These are phyloP conservation scores for Cercospora berteroae DNA, from an alignment of 2,329 filamentous ascomycete species.

Conservation along the genomic window DNA sequence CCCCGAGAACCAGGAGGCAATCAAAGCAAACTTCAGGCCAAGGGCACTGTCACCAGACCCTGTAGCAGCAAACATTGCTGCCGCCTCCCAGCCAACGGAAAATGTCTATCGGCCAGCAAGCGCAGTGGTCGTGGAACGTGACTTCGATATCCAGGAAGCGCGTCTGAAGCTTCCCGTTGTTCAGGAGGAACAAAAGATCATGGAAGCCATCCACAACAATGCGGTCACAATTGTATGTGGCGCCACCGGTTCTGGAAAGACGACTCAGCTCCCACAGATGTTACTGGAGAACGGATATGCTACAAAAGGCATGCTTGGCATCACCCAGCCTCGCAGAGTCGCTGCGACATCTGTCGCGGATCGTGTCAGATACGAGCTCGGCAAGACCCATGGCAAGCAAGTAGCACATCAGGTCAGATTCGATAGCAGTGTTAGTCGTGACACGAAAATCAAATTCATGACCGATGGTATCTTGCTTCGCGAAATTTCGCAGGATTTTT, in stretches of 20 bases:
- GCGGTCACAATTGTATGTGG: constrained; percentile 88
- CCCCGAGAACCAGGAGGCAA: constrained; percentile 32
- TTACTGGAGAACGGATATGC: constrained; percentile 93
- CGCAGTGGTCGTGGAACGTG: constrained; percentile 68
- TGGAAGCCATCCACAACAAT: constrained; percentile 95
- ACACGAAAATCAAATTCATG: constrained; percentile 97
- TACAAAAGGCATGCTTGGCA: constrained; percentile 78
- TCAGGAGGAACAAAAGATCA: constrained; percentile 92
- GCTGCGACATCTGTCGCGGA: constrained; percentile 96
- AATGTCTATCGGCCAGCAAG: constrained; percentile 66
- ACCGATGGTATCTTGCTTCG: constrained; percentile 93
- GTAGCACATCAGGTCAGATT: constrained; percentile 94
- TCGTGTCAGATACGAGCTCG: constrained; percentile 82
- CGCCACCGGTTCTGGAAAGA: constrained; percentile 95
- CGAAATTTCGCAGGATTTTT: constrained; percentile 86
- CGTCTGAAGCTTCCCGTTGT: constrained; percentile 83
- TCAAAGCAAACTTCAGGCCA: constrained; percentile 63
- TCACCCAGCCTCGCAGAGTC: constrained; percentile 92
- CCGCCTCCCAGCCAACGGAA: constrained; percentile 49
- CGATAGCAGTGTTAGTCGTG: constrained; percentile 73
- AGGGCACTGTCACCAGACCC: constrained; percentile 69
- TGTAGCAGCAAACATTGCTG: constrained; percentile 63
- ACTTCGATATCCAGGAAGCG: constrained; percentile 71
- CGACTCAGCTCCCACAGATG: constrained; percentile 95
- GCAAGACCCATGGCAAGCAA: constrained; percentile 63